Percentiles rank a stretch among this genome's conserved stretches.
Evolutionary conservation across 441 rosid genomes (phyloP).

Genomic region (Erodium texanum): DNA sequence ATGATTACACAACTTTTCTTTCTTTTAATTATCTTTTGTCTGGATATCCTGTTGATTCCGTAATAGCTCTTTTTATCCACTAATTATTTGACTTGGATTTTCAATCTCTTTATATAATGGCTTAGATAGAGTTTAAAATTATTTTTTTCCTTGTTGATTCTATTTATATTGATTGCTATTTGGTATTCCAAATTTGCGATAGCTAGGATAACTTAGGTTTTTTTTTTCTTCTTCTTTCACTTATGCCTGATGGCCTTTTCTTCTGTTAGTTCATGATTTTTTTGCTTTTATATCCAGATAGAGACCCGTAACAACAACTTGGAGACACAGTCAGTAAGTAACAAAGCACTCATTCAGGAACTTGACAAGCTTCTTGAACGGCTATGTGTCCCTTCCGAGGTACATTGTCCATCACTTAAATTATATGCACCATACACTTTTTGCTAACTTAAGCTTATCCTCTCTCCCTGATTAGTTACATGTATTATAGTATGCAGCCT

Average conservation of each 20-base stretch:
- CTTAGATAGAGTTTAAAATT: background rate
- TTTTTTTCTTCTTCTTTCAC: background rate
- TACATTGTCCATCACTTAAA: conserved; percentile 23
- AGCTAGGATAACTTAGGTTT: background rate
- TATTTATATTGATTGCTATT: background rate
- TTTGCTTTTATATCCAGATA: conserved; percentile 50
- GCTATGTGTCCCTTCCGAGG: conserved; percentile 86
- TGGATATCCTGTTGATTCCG: background rate
- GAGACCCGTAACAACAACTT: conserved; percentile 93
- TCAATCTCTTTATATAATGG: background rate
- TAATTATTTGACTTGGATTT: background rate
- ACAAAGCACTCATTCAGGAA: conserved; percentile 78
- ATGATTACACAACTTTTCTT: conserved; percentile 1
- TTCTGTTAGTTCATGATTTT: conserved; percentile 11
- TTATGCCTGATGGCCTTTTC: conserved; percentile 11
- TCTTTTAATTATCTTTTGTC: background rate
- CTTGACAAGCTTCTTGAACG: conserved; percentile 92
- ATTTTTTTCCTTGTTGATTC: background rate
- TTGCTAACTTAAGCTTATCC: conserved; percentile 10
- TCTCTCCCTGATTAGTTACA: conserved; percentile 21
- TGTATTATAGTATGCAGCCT: conserved; percentile 66
- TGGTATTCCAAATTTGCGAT: conserved; percentile 9
- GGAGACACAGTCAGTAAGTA: conserved; percentile 96
- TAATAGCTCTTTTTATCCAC: background rate
- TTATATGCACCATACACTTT: background rate